These are phyloP conservation scores for Rostrohypoxylon terebratum DNA, from an alignment of 495 filamentous ascomycete genomes.

Conservation along the genomic window DNA sequence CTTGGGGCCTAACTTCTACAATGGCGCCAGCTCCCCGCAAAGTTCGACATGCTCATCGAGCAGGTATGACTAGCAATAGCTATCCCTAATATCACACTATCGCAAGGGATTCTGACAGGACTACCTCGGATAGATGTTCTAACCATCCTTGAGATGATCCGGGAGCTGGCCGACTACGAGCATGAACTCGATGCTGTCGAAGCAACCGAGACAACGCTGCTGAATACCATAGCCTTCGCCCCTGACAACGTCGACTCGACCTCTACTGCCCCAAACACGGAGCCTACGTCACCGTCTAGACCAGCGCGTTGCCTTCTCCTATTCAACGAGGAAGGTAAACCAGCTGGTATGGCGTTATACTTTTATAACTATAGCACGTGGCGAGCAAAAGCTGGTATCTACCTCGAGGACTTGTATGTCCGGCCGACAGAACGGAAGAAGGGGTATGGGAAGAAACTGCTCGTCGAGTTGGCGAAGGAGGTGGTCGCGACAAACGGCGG, in stretches of 20 bases:
- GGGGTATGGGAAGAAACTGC: constrained; percentile 82
- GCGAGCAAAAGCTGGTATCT: constrained; percentile 87
- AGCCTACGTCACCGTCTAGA: constrained; percentile 54
- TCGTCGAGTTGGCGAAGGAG: constrained; percentile 81
- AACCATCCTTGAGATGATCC: constrained; percentile 83
- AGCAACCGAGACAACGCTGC: constrained; percentile 80
- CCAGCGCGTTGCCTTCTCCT: constrained; percentile 63
- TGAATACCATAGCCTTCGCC: constrained; percentile 82
- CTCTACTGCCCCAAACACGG: constrained; percentile 53
- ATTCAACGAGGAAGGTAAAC: constrained; percentile 52
- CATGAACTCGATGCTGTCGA: constrained; percentile 77
- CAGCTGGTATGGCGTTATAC: constrained; percentile 69
- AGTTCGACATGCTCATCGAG: constrained; percentile 47
- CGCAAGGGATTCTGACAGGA: constrained; percentile 16
- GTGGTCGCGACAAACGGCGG: constrained; percentile 75
- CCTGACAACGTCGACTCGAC: constrained; percentile 53
- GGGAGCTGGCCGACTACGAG: constrained; percentile 90
- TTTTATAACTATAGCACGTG: constrained; percentile 80
- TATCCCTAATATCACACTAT: background rate
- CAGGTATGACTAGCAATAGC: constrained; percentile 30
- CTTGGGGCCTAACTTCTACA: background rate
- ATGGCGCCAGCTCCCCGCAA: constrained; percentile 43
- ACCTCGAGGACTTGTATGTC: constrained; percentile 94
- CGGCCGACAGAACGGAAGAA: constrained; percentile 72
- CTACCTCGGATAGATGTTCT: constrained; percentile 66